Percentiles rank a stretch among this genome's conserved stretches.
Evolutionary conservation across 2,329 filamentous ascomycete species (phyloP).

Genomic region (Fusarium xyrophilum): DNA sequence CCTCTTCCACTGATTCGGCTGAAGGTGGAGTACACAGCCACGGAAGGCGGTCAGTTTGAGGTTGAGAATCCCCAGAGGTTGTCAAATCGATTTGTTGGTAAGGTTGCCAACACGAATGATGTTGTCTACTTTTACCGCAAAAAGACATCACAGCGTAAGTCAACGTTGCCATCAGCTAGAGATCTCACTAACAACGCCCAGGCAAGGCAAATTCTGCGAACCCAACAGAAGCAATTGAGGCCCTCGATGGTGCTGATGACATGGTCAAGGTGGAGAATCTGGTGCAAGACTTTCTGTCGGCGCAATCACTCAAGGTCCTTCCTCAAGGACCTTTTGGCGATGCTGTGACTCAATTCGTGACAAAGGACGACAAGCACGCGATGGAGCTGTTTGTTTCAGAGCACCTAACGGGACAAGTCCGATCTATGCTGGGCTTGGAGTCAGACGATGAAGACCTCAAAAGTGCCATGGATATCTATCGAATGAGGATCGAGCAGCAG

Average conservation of each 20-base stretch:
- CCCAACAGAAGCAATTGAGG: slow-evolving; percentile 68
- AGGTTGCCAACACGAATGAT: slow-evolving; percentile 92
- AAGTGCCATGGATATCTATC: slow-evolving; percentile 75
- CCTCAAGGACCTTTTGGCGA: slow-evolving; percentile 93
- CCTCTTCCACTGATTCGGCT: slow-evolving; percentile 87
- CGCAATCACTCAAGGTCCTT: slow-evolving; percentile 89
- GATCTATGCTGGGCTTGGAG: slow-evolving; percentile 71
- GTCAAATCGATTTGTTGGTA: slow-evolving; percentile 88
- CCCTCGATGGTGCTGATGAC: slow-evolving; percentile 60
- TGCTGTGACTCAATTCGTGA: slow-evolving; percentile 89
- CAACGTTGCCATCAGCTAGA: rapidly evolving
- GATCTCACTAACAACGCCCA: slow-evolving; percentile 18
- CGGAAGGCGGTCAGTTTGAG: slow-evolving; percentile 85
- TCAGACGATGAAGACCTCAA: slow-evolving; percentile 71
- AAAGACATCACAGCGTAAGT: slow-evolving; percentile 65
- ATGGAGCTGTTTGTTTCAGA: slow-evolving; percentile 83
- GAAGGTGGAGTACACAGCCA: slow-evolving; percentile 87
- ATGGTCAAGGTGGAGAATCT: slow-evolving; percentile 87
- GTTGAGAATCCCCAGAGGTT: slow-evolving; percentile 96
- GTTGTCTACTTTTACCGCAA: slow-evolving; percentile 93
- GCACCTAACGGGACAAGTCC: slow-evolving; percentile 73
- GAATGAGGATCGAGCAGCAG: slow-evolving; percentile 71
- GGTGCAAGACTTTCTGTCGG: slow-evolving; percentile 84
- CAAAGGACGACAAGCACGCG: slow-evolving; percentile 93
- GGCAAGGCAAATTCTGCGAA: slow-evolving; percentile 53